Evolutionary conservation across 1,139 yeast genomes (phyloP), one percentile per base, ranked within the genome.

Genomic region (Hanseniaspora sp.): DNA sequence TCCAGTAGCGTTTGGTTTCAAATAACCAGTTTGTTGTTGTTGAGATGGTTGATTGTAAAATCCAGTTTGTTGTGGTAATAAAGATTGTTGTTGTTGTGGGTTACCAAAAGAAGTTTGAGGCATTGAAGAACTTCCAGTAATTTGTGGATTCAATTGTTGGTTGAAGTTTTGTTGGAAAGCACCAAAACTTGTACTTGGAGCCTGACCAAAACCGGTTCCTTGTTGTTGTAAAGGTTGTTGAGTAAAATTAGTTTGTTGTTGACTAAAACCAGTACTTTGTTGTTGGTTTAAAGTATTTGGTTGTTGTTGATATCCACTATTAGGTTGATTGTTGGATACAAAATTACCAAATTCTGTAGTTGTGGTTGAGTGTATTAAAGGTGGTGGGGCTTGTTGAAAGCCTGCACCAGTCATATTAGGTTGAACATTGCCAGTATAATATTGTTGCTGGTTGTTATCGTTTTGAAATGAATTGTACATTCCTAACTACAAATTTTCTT

Each of bases 21-120:
- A 60, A 59, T 66, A 70, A 7, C 75, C 75, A 5, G 77, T 71
- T 52, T 67, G 72, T 58, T 70, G 75, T 30, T 74, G 64, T 40
- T 59, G 56, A 23, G 23, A 23, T 23, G 23, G 4, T n/a, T 59
- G 56, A 46, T 15, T 53, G 46, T 58, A 57, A 47, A 57, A 42
- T 23, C 59, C 57, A 41, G 61, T 54, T 33, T 54, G 56, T 45
- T 59, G 59, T 28, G 57, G 57, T 43, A 52, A 48, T 47, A 56
- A 53, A 38, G 56, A 55, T 15, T 51, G 48, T 28, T 28, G 54
- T 30, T 52, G 35, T 13, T 40, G 37, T 55, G 56, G 23, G 23
- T 23, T 30, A 45, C 53, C 33, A 15, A 41, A 42, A 38, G 43
- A 28, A 9, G 53, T 45, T 47, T 37, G 48, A 3, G 43, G 53